A percentile compares a stretch with the other conserved stretches of the same genome.
These are phyloP conservation scores for Rhizopus sp. DNA, from an alignment of 371 early-diverging fungal genomes.

Conservation along the genomic window DNA sequence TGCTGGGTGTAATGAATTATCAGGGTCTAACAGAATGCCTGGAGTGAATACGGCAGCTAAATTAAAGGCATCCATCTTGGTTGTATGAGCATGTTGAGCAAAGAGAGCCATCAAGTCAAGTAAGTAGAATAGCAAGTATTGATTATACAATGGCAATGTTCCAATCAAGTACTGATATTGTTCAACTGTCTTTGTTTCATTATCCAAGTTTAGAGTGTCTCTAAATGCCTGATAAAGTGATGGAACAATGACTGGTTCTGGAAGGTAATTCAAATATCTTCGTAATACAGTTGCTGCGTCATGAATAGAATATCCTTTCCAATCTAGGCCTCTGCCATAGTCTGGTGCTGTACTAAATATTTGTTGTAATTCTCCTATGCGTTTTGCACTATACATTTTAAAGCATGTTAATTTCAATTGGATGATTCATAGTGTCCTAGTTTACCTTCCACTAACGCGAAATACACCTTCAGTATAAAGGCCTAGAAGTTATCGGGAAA, in stretches of 20 bases:
- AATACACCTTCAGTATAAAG: constrained; percentile 42
- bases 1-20: constrained; percentile 50
- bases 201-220: constrained; percentile 49
- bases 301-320: constrained; percentile 61
- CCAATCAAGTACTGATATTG: constrained; percentile 56
- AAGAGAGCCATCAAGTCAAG: constrained; percentile 61
- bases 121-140: constrained; percentile 62
- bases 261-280: constrained; percentile 63
- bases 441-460: constrained; percentile 42
- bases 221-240: constrained; percentile 61
- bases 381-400: constrained; percentile 44
- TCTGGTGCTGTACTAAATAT: constrained; percentile 57
- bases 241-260: constrained; percentile 64
- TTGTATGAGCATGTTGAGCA: constrained; percentile 42
- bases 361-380: constrained; percentile 61
- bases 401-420: not conserved
- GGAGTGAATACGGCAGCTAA: constrained; percentile 66
- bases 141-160: constrained; percentile 58
- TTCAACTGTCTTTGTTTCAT: constrained; percentile 30
- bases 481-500: constrained; percentile 14
- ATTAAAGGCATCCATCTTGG: constrained; percentile 43
- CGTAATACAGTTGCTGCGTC: constrained; percentile 65
- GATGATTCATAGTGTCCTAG: constrained; percentile 32
- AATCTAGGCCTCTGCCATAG: constrained; percentile 60
- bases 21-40: constrained; percentile 57